Base-by-base conservation (phyloP, 805 yeast genomes). In the Candida lessepsii region DNA sequence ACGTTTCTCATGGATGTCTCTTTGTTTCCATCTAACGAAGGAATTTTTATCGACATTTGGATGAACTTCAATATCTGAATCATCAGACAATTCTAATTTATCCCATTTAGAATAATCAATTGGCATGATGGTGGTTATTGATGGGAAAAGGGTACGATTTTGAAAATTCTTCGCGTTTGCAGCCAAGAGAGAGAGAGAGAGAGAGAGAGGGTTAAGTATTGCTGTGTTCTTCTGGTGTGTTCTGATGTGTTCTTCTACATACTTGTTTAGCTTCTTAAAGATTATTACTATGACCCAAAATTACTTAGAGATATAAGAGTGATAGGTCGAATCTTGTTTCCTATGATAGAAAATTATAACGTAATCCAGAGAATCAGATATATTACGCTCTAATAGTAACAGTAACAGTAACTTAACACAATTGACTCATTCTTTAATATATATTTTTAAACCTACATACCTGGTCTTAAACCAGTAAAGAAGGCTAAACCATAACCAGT, bases 101-200 rank as follows among this genome's bases (percentile, higher is more conserved):
- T 93, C 99, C 98, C 99, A 93, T 60, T 91, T 93, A 9, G 96
- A 88, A 65, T 93, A 93, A 61, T 93, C 99, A 49, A 93, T 81
- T 23, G 86, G 81, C 95, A 86, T 86, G 4, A 24, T 15, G 24
- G 18, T 11, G 5, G 35, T 5, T 19, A n/a, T 15, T 30, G 28
- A 25, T 10, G 28, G 7, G n/a, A n/a, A n/a, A n/a, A n/a, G n/a
- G n/a, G n/a, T n/a, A n/a, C n/a, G n/a, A n/a, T n/a, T n/a, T n/a
- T n/a, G n/a, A 11, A 9, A 23, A 23, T 23, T 23, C 26, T 23
- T 23, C 26, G 26, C 26, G 26, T n/a, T n/a, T n/a, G n/a, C n/a
- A n/a, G n/a, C 9, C 26, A 9, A 23, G 26, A 9, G 11, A 23
- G 11, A 9, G 10, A 23, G 26, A 9, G 11, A 23, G 11, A 9